Evolutionary conservation across 768 basidiomycete species (phyloP).

Genomic region (Pleurotus giganteus): DNA sequence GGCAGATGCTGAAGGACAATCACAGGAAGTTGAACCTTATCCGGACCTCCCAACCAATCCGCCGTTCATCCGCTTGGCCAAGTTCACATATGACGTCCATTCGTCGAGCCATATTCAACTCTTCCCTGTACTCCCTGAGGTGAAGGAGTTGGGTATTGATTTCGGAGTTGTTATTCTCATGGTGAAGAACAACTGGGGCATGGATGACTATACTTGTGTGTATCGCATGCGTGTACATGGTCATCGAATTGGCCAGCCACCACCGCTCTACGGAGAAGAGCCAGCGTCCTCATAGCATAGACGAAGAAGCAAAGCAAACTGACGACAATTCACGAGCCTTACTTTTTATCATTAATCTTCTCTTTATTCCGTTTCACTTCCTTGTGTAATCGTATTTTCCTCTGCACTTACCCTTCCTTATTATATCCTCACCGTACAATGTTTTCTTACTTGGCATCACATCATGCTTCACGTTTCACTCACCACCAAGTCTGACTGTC

Average conservation of each 20-base stretch:
- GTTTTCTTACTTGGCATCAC: neutral
- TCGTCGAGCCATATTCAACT: constrained; percentile 68
- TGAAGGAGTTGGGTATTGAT: constrained; percentile 71
- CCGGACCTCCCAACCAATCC: constrained; percentile 46
- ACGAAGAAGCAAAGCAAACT: constrained; percentile 1
- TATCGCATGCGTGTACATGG: constrained; percentile 86
- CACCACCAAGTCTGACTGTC: constrained; percentile 9
- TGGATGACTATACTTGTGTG: constrained; percentile 79
- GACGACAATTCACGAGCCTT: neutral
- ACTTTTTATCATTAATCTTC: constrained; percentile 6
- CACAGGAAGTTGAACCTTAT: constrained; percentile 35
- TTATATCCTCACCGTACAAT: neutral
- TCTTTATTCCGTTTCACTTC: constrained; percentile 1
- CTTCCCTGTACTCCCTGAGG: constrained; percentile 68
- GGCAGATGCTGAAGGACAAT: constrained; percentile 29
- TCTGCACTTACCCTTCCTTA: constrained; percentile 1
- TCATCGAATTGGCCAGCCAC: constrained; percentile 41
- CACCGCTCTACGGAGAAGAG: constrained; percentile 32
- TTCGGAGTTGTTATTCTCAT: constrained; percentile 82
- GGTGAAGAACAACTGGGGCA: constrained; percentile 87
- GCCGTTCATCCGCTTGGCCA: constrained; percentile 62
- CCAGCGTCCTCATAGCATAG: constrained; percentile 6
- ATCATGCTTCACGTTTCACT: neutral
- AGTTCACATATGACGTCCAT: constrained; percentile 64
- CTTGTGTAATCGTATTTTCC: neutral